Evolutionary conservation across 2,329 filamentous ascomycete genomes (phyloP), one percentile per base, ranked within the genome.

Genomic region (Blumeriella jaapii): DNA sequence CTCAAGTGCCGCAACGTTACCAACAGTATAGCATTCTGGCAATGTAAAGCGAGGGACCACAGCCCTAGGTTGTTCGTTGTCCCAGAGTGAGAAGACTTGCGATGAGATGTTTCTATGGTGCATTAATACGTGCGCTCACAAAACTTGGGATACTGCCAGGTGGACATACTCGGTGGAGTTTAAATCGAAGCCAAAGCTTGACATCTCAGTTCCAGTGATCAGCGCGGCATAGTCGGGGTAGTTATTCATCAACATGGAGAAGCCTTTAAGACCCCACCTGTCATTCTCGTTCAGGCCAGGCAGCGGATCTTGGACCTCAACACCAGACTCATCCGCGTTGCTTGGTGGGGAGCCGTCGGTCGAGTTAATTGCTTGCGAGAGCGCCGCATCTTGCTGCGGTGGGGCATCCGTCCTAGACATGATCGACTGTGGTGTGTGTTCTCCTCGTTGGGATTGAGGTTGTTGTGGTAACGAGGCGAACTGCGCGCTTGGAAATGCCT

Each of bases 11-110:
- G 76, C 72, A 16, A 78, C 72, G 42, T 80, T 80, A 42, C 67
- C 74, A 20, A 80, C 75, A 34, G 67, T 69, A 51, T 80, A 80
- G 55, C 75, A 80, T 29, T 80, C 75, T 0, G 75, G 75, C 18
- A 79, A 57, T 9, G 64, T 64, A 42, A 69, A 74, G 37, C 68
- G 69, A 14, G 68, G 67, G 19, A 76, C 61, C 3, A 68, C 63
- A 23, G 73, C 71, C 43, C 70, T 63, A 9, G 74, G 69, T 17
- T 71, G 65, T n/a, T 60, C 51, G 35, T 75, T 70, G 46, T 76
- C 72, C 50, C 72, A 75, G 14, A 77, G 56, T 0, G 73, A 77
- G 53, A 71, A 78, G 16, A 69, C 63, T 48, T 78, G 72, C 4
- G 64, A 68, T 3, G 72, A 74, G 24, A 79, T 62, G 17, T 45